These are phyloP conservation scores for Citrus medica DNA, from an alignment of 345 rosid genomes.

Conservation along the genomic window DNA sequence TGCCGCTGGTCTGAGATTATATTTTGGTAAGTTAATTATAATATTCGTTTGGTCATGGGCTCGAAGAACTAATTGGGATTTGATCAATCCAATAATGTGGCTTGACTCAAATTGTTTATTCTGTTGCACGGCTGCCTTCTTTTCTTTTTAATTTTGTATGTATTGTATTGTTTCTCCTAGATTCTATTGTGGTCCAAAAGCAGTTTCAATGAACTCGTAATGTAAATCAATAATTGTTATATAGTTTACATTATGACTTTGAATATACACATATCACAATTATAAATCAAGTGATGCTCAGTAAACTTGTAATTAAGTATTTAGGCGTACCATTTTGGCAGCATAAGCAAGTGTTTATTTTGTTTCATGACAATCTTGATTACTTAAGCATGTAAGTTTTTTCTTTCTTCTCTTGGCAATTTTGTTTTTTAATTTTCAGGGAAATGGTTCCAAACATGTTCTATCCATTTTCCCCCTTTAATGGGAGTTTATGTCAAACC, in stretches of 20 bases:
- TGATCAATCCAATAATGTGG: slow-evolving; percentile 9
- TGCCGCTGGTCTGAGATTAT: slow-evolving; percentile 19
- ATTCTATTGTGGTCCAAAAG: slow-evolving; percentile 3
- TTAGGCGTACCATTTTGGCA: background rate
- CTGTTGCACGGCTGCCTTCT: background rate
- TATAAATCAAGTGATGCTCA: background rate
- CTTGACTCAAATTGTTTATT: slow-evolving; percentile 12
- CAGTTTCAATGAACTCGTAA: background rate
- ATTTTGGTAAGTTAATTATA: background rate
- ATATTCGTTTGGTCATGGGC: slow-evolving; percentile 17
- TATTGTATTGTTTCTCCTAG: background rate
- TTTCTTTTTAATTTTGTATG: background rate
- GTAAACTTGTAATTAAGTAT: background rate
- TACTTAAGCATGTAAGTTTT: too few relatives aligned
- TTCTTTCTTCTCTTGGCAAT: too few relatives aligned
- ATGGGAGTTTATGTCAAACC: background rate
- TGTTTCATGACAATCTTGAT: background rate
- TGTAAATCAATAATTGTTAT: background rate
- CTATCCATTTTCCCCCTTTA: too few relatives aligned
- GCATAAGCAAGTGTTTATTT: background rate
- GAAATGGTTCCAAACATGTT: too few relatives aligned
- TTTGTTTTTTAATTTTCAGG: too few relatives aligned
- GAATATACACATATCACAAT: background rate
- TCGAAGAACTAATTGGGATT: slow-evolving; percentile 18
- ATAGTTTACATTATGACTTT: background rate